Conservation (phyloP, 257 asterid genomes). For the Solanum pimpinellifolium region DNA sequence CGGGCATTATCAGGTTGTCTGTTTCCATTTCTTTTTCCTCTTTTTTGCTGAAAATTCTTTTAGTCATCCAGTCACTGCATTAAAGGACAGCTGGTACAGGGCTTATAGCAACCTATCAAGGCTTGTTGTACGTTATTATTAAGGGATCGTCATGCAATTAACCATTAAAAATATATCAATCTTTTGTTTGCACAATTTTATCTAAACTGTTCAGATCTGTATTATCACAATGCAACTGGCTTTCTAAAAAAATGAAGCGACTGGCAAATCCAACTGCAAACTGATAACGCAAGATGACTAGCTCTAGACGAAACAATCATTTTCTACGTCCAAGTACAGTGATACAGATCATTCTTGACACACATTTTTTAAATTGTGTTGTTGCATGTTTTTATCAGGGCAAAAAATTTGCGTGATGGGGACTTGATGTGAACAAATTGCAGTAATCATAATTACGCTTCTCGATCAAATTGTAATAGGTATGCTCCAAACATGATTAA, state of each 20-base stretch:
- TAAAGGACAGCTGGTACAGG: background rate
- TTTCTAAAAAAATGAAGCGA: no score
- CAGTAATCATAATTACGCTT: conserved; percentile 84
- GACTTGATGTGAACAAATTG: conserved; percentile 94
- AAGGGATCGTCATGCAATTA: background rate
- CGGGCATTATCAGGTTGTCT: background rate
- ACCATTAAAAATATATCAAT: background rate
- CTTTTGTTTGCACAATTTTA: background rate
- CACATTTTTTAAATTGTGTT: background rate
- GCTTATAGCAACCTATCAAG: background rate
- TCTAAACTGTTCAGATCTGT: background rate
- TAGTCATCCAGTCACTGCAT: background rate
- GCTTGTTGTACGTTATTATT: background rate
- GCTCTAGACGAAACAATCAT: background rate
- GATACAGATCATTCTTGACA: background rate
- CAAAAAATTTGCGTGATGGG: conserved; percentile 87
- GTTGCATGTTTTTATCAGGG: conserved; percentile 34
- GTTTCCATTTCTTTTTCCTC: background rate
- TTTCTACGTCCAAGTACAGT: background rate
- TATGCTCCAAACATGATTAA: conserved; percentile 11
- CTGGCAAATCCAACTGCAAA: background rate
- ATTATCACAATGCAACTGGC: background rate
- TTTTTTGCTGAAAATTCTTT: background rate
- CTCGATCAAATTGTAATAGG: conserved; percentile 81
- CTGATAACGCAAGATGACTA: background rate